Evolutionary conservation across 192 early-diverging fungal genomes (phyloP).

Genomic region (Gaertneriomyces semiglobifer): DNA sequence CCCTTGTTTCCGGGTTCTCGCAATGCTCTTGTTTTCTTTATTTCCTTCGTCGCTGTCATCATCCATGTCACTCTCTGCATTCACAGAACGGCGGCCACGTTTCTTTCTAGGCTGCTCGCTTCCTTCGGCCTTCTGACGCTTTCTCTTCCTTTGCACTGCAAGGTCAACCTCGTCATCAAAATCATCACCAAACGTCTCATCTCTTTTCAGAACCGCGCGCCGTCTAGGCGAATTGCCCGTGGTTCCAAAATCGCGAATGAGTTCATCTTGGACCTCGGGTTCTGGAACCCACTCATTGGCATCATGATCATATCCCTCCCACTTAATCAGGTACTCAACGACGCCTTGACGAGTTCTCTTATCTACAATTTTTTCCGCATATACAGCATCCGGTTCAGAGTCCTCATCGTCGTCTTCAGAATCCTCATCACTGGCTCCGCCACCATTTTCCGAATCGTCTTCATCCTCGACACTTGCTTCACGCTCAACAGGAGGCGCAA

Average conservation of each 20-base stretch:
- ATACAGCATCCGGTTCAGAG: slow-evolving; percentile 7
- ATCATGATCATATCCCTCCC: slow-evolving; percentile 15
- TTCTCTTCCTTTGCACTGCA: background rate
- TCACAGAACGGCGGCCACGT: background rate
- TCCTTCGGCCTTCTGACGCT: background rate
- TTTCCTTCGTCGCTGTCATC: background rate
- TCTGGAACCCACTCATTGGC: slow-evolving; percentile 24
- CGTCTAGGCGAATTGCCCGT: background rate
- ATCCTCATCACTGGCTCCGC: background rate
- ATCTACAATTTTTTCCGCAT: slow-evolving; percentile 3
- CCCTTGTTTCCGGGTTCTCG: slow-evolving; percentile 6
- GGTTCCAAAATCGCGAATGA: slow-evolving; percentile 5
- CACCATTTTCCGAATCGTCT: slow-evolving; percentile 12
- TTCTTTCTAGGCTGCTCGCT: background rate
- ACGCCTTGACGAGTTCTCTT: slow-evolving; percentile 9
- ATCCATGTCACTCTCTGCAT: slow-evolving; percentile 1
- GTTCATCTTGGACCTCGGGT: slow-evolving; percentile 15
- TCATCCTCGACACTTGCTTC: slow-evolving; percentile 6
- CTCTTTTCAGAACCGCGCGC: background rate
- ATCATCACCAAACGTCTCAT: slow-evolving; percentile 18
- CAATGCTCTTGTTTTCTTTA: background rate
- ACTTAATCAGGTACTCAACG: slow-evolving; percentile 22
- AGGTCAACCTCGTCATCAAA: slow-evolving; percentile 16
- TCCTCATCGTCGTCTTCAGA: slow-evolving; percentile 24
- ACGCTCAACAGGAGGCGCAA: background rate